Evolutionary conservation across 352 stramenopile species (phyloP), one percentile per base, ranked within the genome.

Genomic region (Globisporangium megalacanthum): DNA sequence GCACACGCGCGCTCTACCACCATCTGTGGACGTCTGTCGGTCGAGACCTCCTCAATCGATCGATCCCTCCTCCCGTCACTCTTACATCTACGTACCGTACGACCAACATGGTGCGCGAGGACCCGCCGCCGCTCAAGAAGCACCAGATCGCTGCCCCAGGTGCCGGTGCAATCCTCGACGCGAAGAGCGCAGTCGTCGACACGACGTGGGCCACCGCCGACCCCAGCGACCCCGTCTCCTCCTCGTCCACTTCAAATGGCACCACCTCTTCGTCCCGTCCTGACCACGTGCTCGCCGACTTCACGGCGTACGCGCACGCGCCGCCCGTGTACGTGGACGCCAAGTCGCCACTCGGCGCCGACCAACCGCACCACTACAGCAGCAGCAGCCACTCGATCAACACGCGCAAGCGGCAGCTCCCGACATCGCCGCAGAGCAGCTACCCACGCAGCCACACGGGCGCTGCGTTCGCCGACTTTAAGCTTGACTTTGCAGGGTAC

Each of bases 401-500:
- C 39, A 66, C 60, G 20, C 72, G 72, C 55, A 80, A 80, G 55
- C 64, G 64, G n/a, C 64, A 66, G 54, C 60, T 64, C 17, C 56
- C 64, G 22, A 6, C 31, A 42, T 62, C 56, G 42, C 56, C 57
- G 49, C 41, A 46, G 15, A 46, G 41, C 41, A 29, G 25, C 25
- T 46, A 11, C 41, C 9, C 41, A n/a, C 41, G 41, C 6, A 11
- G 15, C 6, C 41, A 46, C 41, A 15, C 41, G 15, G 14, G 44
- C 41, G 55, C 62, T 6, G 56, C 63, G 36, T 72, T 81, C 44
- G 72, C 69, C 6, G 73, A 84, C 56, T 70, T 89, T 49, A 83
- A 89, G 52, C 63, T 89, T 49, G 78, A 79, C 62, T 86, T 83
- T 56, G 67, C 72, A 20, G 75, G 75, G 53, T 80, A 79, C 39